Conservation (phyloP, 495 filamentous ascomycete genomes). For the Penicillium canariense region DNA sequence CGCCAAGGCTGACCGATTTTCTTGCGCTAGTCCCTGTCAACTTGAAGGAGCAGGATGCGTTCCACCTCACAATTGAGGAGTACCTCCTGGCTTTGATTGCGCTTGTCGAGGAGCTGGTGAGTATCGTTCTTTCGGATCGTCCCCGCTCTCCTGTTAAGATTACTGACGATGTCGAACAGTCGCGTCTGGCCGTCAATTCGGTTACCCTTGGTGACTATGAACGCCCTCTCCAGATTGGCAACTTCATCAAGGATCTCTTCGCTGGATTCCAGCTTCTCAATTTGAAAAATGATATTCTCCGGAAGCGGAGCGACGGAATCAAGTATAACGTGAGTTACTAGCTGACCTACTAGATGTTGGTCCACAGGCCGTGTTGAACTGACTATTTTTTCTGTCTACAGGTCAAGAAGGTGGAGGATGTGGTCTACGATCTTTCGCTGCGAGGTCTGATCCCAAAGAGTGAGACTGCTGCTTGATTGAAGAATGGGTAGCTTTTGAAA, state of each 20-base stretch:
- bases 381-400: constrained; percentile 25
- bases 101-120: constrained; percentile 83
- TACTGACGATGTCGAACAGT: constrained; percentile 33
- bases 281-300: constrained; percentile 89
- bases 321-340: constrained; percentile 75
- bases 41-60: constrained; percentile 82
- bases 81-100: constrained; percentile 84
- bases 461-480: constrained; percentile 14
- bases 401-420: constrained; percentile 96
- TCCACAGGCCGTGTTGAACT: neutral
- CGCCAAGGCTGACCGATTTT: neutral
- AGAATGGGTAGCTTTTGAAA: neutral
- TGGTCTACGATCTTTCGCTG: constrained; percentile 90
- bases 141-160: neutral
- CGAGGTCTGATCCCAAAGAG: constrained; percentile 70
- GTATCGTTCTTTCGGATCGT: neutral
- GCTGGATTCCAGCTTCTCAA: constrained; percentile 96
- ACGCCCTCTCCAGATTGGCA: constrained; percentile 78
- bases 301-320: constrained; percentile 85
- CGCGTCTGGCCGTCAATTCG: constrained; percentile 89
- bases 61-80: constrained; percentile 95
- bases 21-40: constrained; percentile 78
- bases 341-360: neutral
- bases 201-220: constrained; percentile 89
- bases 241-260: constrained; percentile 92